Base-by-base conservation (phyloP, 208 protist genomes). In the Lotmaria passim region DNA sequence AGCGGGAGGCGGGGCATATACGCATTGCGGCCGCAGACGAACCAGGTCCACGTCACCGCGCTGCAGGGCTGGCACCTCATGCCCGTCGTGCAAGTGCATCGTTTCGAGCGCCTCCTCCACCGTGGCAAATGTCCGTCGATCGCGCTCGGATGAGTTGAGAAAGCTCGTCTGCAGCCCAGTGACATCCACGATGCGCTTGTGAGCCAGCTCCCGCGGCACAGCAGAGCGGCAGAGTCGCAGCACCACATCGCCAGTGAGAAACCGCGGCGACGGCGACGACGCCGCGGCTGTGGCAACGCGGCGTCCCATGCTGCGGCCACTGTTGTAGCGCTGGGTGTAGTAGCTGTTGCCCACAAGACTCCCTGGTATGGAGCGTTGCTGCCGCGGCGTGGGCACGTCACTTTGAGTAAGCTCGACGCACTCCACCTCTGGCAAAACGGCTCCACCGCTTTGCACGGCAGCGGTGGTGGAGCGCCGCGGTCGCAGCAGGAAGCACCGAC, bases 41-140 rank as follows among this genome's bases (percentile, higher is more conserved):
- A 89, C 79, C n/a, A 87, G 21, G 34, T 81, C 59, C 24, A 91
- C 80, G 34, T 80, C 64, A 21, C 90, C 90, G 63, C 87, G 83
- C 33, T 78, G 64, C 63, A 95, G 60, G 43, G 79, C 87, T 17
- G 90, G 90, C 51, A 95, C 79, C 70, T 91, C 87, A 48, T 82
- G 73, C 36, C 90, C 90, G 56, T 95, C 86, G 65, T 93, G 80
- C 17, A 89, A 61, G 77, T 95, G 90, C 90, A 95, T 95, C 8
- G 75, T 89, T n/a, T 76, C 30, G 7, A 93, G 38, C 10, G 83
- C 76, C 69, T 86, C 86, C 33, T 91, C 83, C 8, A 92, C 24
- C 10, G 78, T 78, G 17, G 63, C 66, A 30, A 87, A 67, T 0
- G 78, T 78, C 0, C 52, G 41, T 0, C 55, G 41, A 44, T 78